Percentiles rank a stretch among this genome's conserved stretches.
These are phyloP conservation scores for Melampsora americana DNA, from an alignment of 1,284 basidiomycete genomes.

Conservation along the genomic window DNA sequence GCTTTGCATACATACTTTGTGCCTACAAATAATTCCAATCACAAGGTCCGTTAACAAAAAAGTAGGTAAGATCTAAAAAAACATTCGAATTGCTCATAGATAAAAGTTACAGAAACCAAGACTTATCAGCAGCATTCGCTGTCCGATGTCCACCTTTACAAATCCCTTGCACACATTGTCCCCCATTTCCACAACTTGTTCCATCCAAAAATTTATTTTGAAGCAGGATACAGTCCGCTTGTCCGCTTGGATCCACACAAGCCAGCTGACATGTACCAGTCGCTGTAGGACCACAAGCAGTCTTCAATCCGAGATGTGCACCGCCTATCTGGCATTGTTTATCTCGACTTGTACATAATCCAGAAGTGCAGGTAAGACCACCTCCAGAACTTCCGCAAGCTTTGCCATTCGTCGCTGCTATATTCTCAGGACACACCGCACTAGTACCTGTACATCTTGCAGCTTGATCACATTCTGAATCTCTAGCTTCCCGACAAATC, in stretches of 20 bases:
- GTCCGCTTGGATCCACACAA: slow-evolving; percentile 49
- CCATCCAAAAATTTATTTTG: slow-evolving; percentile 51
- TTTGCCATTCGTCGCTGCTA: slow-evolving; percentile 48
- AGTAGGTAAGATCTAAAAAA: too few species aligned
- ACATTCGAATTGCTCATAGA: too few species aligned
- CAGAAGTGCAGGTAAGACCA: slow-evolving; percentile 50
- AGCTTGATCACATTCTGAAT: slow-evolving; percentile 50
- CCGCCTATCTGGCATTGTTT: slow-evolving; percentile 50
- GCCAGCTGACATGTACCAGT: slow-evolving; percentile 49
- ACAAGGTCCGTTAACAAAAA: too few species aligned
- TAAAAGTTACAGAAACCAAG: slow-evolving; percentile 35
- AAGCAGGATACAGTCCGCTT: slow-evolving; percentile 50
- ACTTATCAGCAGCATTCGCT: slow-evolving; percentile 36
- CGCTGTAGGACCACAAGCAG: slow-evolving; percentile 49
- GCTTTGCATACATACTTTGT: too few species aligned
- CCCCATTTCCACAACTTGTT: slow-evolving; percentile 51
- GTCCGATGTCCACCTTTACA: slow-evolving; percentile 50
- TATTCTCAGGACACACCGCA: slow-evolving; percentile 50
- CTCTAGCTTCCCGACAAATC: slow-evolving; percentile 50
- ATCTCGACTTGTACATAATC: slow-evolving; percentile 51
- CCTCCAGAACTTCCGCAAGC: slow-evolving; percentile 47
- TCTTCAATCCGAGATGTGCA: slow-evolving; percentile 45
- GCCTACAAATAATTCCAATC: too few species aligned
- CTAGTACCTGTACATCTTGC: slow-evolving; percentile 51
- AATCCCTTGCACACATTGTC: slow-evolving; percentile 50